Conservation (phyloP, 345 rosid genomes). For the Citrus mangshanensis region DNA sequence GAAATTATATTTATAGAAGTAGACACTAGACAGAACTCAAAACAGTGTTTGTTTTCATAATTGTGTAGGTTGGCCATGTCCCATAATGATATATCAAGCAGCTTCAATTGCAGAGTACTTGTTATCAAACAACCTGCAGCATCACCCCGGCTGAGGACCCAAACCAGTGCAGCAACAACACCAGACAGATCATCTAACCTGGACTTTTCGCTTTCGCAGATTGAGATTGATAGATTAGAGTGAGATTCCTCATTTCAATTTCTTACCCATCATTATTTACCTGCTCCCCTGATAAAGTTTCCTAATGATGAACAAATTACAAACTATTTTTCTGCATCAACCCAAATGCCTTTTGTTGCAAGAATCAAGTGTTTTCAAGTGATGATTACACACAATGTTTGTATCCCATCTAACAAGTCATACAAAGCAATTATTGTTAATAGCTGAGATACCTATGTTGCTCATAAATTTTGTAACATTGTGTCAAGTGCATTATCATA, state of each 20-base stretch:
- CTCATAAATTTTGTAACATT: too few relatives aligned
- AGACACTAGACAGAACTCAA: background rate
- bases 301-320: background rate
- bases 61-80: conserved; percentile 55
- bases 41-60: background rate
- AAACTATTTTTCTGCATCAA: background rate
- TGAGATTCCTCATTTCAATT: conserved; percentile 27
- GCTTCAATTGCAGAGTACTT: conserved; percentile 55
- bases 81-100: conserved; percentile 35
- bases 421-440: too few relatives aligned
- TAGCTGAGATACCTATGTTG: background rate
- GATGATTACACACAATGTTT: background rate
- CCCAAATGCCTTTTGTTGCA: background rate
- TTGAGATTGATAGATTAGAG: conserved; percentile 54
- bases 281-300: background rate
- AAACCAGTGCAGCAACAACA: conserved; percentile 11
- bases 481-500: background rate
- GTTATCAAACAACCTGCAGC: conserved; percentile 56
- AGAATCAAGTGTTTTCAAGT: background rate
- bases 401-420: too few relatives aligned
- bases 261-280: background rate
- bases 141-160: conserved; percentile 14
- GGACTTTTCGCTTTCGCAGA: conserved; percentile 76
- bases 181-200: conserved; percentile 45
- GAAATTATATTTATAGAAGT: background rate